These are phyloP conservation scores for Cardiospermum halicacabum DNA, from an alignment of 345 rosid species.

Conservation along the genomic window DNA sequence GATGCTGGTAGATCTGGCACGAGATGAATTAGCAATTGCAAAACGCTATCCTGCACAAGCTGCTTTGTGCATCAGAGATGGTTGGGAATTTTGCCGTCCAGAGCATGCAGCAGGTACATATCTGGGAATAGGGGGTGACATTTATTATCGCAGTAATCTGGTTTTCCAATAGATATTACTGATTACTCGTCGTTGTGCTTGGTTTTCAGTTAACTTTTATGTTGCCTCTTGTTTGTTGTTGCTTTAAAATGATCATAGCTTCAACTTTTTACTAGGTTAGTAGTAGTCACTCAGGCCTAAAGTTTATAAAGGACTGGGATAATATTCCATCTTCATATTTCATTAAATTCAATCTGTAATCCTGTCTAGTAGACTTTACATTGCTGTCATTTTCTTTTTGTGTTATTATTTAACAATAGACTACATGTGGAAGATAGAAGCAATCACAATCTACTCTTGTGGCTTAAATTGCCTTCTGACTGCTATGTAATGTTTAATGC, in stretches of 20 bases:
- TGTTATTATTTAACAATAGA: neutral
- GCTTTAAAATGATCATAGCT: neutral
- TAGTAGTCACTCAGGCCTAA: neutral
- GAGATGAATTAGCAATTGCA: conserved; percentile 76
- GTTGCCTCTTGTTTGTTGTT: neutral
- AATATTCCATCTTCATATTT: neutral
- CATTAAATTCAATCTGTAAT: neutral
- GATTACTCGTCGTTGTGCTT: neutral
- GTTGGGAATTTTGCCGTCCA: conserved; percentile 92
- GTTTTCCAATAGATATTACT: too few species aligned
- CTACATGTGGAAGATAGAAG: neutral
- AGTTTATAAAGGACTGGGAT: neutral
- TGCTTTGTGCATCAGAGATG: conserved; percentile 87
- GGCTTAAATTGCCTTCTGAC: neutral
- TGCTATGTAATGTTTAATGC: neutral
- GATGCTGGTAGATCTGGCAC: conserved; percentile 66
- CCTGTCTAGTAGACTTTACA: neutral
- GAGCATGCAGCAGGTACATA: conserved; percentile 75
- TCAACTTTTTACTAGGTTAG: neutral
- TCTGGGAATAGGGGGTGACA: too few species aligned
- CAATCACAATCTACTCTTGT: neutral
- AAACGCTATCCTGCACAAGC: conserved; percentile 84
- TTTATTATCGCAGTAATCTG: too few species aligned
- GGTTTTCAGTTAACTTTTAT: neutral
- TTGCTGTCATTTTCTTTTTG: neutral